Base-by-base conservation (phyloP, 176 grass and related monocot genomes). In the Thinopyrum elongatum region DNA sequence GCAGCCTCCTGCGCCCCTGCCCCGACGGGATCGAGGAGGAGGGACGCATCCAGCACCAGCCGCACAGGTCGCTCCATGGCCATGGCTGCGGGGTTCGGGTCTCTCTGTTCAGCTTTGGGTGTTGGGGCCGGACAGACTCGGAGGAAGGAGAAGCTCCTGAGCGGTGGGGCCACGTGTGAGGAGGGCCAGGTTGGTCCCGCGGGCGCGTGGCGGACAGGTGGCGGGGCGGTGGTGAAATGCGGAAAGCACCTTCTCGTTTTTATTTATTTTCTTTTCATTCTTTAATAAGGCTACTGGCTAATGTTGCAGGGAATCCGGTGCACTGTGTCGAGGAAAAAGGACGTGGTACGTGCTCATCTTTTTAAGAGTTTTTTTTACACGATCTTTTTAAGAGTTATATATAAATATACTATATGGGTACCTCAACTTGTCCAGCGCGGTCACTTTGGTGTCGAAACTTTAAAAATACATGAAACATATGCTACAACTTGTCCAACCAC, bases 11-110 rank as follows among this genome's bases (percentile, higher is more conserved):
- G 44, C 44, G 46, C 47, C 15, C 60, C 77, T 44, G 25, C 13
- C 3, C 70, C 82, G 28, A n/a, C 2, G 31, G 16, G 11, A 8
- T 76, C 49, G 60, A 91, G 76, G 23, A 91, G 85, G 76, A 87
- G n/a, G 17, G 89, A 91, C 35, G 89, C 51, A 0, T 91, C 89
- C 85, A 91, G 81, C 47, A 87, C 69, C 63, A 91, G 76, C 35
- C 70, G 76, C 22, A 81, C 89, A 10, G 89, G 38, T 60, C 70
- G 85, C 28, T 8, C 85, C 29, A 3, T 62, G 47, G 80, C 49
- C 85, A 60, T 81, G 77, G 81, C 74, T 80, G 76, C 58, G 42
- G 10, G 31, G 39, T 2, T 83, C 21, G 66, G 66, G 80, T 34
- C 10, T 74, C 41, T 74, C n/a, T 70, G 72, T n/a, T 83, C 41